Percentiles rank a stretch among this genome's conserved stretches.
These are phyloP conservation scores for Trametes polyzona DNA, from an alignment of 1,284 basidiomycete genomes.

Conservation along the genomic window DNA sequence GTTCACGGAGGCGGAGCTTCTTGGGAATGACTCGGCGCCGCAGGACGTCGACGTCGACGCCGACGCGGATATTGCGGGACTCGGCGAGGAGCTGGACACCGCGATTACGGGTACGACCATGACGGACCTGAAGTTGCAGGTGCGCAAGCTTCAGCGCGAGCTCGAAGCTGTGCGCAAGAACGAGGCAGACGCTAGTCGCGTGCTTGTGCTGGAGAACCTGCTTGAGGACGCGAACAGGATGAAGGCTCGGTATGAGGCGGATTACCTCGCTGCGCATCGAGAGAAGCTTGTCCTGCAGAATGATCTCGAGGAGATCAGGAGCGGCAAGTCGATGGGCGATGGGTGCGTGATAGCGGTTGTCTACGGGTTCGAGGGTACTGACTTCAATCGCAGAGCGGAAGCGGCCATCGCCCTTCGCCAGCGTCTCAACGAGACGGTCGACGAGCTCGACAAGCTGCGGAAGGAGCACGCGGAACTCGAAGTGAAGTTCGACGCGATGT, in stretches of 20 bases:
- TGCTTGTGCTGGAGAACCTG: constrained; percentile 87
- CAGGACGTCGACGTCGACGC: constrained; percentile 44
- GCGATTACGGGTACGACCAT: constrained; percentile 85
- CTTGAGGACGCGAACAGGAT: constrained; percentile 90
- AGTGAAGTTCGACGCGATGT: constrained; percentile 68
- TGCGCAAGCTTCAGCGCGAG: constrained; percentile 84
- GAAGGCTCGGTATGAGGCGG: constrained; percentile 88
- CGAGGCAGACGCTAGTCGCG: constrained; percentile 73
- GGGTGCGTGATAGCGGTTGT: constrained; percentile 53
- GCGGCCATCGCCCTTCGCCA: constrained; percentile 87
- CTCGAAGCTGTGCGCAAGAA: constrained; percentile 76
- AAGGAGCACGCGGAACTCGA: constrained; percentile 75
- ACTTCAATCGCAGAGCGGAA: constrained; percentile 60
- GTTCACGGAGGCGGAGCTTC: constrained; percentile 47
- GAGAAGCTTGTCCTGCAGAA: constrained; percentile 83
- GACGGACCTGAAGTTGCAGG: constrained; percentile 88
- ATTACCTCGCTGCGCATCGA: constrained; percentile 86
- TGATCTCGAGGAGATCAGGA: constrained; percentile 87
- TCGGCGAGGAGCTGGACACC: constrained; percentile 85
- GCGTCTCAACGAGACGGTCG: constrained; percentile 85
- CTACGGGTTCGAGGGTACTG: constrained; percentile 2
- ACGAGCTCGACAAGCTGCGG: constrained; percentile 76
- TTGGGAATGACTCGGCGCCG: constrained; percentile 31
- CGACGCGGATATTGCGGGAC: constrained; percentile 54
- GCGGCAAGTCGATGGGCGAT: constrained; percentile 82